Conservation (phyloP, 176 grass and related monocot species). For the Aegilops speltoides region DNA sequence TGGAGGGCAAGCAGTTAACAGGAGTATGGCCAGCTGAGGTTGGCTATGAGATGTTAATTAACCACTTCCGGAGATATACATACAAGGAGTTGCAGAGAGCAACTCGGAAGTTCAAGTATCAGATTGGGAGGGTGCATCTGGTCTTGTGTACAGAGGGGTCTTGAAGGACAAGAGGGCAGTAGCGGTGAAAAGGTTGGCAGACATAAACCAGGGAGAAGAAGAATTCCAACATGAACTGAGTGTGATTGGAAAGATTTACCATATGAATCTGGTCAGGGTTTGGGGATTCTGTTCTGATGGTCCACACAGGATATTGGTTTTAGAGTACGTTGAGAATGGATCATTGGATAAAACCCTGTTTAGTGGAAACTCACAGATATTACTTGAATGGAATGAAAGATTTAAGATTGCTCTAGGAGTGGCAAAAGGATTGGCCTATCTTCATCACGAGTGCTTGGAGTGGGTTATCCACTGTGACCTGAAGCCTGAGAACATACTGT, state of each 20-base stretch:
- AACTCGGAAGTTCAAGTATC: conserved; percentile 33
- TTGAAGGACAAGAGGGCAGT: conserved; percentile 30
- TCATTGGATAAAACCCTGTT: conserved; percentile 35
- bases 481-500: conserved; percentile 41
- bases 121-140: conserved; percentile 36
- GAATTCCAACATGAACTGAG: conserved; percentile 42
- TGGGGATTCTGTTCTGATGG: conserved; percentile 48
- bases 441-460: conserved; percentile 52
- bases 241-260: conserved; percentile 44
- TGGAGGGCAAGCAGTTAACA: conserved; percentile 8
- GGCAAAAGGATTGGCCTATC: conserved; percentile 38
- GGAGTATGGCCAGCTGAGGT: conserved; percentile 45
- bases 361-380: not conserved
- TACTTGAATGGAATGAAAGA: conserved; percentile 37
- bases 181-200: conserved; percentile 29
- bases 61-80: conserved; percentile 39
- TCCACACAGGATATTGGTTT: conserved; percentile 32
- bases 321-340: conserved; percentile 33
- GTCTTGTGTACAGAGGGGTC: conserved; percentile 31
- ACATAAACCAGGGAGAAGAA: conserved; percentile 24
- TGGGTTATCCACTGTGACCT: conserved; percentile 49
- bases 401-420: conserved; percentile 41
- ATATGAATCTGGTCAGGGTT: conserved; percentile 45
- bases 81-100: conserved; percentile 36
- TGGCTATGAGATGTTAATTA: conserved; percentile 40